phyloP scores from a whole-genome alignment of 345 rosid species.

The Dovyalis caffra region DNA sequence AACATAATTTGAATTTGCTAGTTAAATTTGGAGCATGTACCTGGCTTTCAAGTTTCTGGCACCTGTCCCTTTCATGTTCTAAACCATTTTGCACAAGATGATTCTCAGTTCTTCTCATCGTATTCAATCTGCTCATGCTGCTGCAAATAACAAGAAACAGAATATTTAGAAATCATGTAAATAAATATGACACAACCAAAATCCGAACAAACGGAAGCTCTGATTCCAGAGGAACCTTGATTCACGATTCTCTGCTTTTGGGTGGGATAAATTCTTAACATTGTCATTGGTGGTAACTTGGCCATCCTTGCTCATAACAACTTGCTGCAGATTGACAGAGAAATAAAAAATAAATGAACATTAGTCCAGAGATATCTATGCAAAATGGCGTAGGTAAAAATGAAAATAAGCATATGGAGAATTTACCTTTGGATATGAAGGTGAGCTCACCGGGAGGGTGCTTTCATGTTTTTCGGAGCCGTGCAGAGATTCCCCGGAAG shows the following conservation, averaged over 20 bases:
- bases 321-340: not conserved
- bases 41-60: conserved; percentile 31
- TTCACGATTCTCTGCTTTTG: conserved; percentile 12
- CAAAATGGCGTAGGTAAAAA: no score
- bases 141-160: not conserved
- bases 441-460: not conserved
- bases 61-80: conserved; percentile 28
- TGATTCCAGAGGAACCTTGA: not conserved
- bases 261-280: no score
- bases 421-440: conserved; percentile 25
- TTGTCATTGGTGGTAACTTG: not conserved
- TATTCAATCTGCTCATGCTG: conserved; percentile 25
- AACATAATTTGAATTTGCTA: no score
- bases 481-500: not conserved
- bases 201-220: not conserved
- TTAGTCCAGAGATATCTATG: not conserved
- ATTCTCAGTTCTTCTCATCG: not conserved
- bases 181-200: not conserved
- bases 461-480: no score
- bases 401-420: not conserved
- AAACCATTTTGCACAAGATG: not conserved
- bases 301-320: not conserved
- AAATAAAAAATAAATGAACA: not conserved
- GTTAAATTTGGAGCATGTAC: conserved; percentile 15
- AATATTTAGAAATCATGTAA: not conserved